A percentile compares a stretch with the other conserved stretches of the same genome.
Evolutionary conservation across 2,329 filamentous ascomycete species (phyloP).

Genomic region (Bipolaris victoriae): DNA sequence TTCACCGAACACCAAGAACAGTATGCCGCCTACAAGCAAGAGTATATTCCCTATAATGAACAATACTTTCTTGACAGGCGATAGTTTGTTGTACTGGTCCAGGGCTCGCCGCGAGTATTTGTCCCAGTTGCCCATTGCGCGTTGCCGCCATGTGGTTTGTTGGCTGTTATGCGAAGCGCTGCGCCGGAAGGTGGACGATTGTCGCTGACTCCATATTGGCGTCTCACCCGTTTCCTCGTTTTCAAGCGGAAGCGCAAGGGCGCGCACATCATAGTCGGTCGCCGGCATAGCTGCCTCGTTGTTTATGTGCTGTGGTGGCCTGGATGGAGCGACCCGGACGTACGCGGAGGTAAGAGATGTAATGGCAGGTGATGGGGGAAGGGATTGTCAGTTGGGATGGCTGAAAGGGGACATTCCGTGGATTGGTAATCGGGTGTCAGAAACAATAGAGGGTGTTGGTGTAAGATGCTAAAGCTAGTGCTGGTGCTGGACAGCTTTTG

Average conservation of each 20-base stretch:
- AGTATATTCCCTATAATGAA: constrained; percentile 60
- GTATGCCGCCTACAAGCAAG: constrained; percentile 63
- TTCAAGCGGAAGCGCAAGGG: constrained; percentile 59
- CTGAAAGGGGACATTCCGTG: constrained; percentile 17
- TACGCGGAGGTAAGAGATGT: constrained; percentile 6
- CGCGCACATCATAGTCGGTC: constrained; percentile 59
- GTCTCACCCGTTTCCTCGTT: constrained; percentile 56
- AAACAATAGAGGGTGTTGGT: constrained; percentile 9
- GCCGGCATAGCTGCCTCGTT: constrained; percentile 41
- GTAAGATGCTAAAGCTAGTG: constrained; percentile 23
- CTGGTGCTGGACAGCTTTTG: constrained; percentile 16
- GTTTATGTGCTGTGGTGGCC: constrained; percentile 1
- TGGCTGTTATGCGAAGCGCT: constrained; percentile 41
- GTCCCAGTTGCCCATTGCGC: constrained; percentile 52
- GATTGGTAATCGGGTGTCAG: constrained; percentile 5
- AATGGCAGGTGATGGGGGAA: background rate
- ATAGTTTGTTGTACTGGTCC: constrained; percentile 62
- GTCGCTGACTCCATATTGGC: constrained; percentile 60
- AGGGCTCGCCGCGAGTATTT: constrained; percentile 55
- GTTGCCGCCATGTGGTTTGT: constrained; percentile 45
- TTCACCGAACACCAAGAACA: constrained; percentile 80
- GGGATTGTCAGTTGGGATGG: constrained; percentile 7
- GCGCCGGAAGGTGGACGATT: constrained; percentile 46
- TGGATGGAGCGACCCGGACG: constrained; percentile 23
- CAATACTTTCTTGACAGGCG: constrained; percentile 66